Evolutionary conservation across 495 filamentous ascomycete genomes (phyloP).

Genomic region (Penicillium verhagenii): DNA sequence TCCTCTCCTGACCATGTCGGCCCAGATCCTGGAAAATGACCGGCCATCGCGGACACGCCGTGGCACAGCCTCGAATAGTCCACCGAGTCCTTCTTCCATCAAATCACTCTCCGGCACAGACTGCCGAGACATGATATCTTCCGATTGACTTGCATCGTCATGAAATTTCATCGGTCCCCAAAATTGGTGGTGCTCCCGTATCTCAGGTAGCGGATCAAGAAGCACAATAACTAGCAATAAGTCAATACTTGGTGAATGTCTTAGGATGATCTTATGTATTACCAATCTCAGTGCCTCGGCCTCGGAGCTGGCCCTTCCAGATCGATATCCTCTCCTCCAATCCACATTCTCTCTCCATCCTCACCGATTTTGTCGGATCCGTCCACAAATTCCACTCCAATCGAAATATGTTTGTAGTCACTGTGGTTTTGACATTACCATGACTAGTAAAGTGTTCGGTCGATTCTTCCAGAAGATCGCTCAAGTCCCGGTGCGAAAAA

Average conservation of each 20-base stretch:
- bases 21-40: background rate
- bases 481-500: conserved; percentile 5
- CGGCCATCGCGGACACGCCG: background rate
- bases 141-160: background rate
- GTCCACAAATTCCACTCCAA: conserved; percentile 10
- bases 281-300: conserved; percentile 8
- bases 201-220: conserved; percentile 12
- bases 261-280: background rate
- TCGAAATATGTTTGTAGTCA: conserved; percentile 13
- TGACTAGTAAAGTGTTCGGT: conserved; percentile 3
- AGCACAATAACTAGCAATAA: conserved; percentile 7
- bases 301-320: conserved; percentile 4
- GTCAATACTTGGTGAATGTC: background rate
- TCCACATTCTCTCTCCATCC: conserved; percentile 7
- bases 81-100: background rate
- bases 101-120: background rate
- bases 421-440: background rate
- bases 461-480: conserved; percentile 1
- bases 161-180: background rate
- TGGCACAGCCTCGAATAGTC: background rate
- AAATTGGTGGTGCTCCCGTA: background rate
- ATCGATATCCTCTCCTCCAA: conserved; percentile 14
- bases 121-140: background rate
- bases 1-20: background rate
- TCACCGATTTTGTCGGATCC: conserved; percentile 2